Base-by-base conservation (phyloP, 371 early-diverging fungal species). In the Fennellomyces sp. region DNA sequence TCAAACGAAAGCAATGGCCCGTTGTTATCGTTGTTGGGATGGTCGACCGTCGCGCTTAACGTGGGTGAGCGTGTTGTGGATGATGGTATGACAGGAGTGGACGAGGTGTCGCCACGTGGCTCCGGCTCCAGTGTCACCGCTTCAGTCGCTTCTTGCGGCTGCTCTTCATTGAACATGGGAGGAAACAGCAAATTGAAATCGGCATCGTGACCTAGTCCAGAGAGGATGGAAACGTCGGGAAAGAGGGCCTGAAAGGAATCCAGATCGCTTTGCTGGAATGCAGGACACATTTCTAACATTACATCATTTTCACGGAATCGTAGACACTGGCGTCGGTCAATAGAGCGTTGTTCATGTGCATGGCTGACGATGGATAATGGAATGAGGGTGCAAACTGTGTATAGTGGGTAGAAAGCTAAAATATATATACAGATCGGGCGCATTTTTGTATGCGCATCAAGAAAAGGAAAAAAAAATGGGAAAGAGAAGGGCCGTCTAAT, bases 1-100 rank as follows among this genome's bases (percentile, higher is more conserved):
- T 75, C 71, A 65, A 74, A 78, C 1, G 78, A 78, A 0, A 73
- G 56, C 1, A 74, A 49, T 19, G 38, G 48, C 8, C 58, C 58
- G 1, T 25, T 25, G 25, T 3, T 52, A 30, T 31, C 51, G 21
- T 19, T 19, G n/a, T 45, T 23, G 5, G 21, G n/a, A n/a, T n/a
- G n/a, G n/a, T n/a, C n/a, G n/a, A n/a, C n/a, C n/a, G 27, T 49
- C 49, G 27, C 27, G 27, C 19, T 23, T 15, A 49, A 25, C 23
- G 49, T 25, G 21, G 49, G 23, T 49, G 49, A 27, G 6, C 26
- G 15, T 49, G 49, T 25, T 19, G 7, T 27, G 7, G 49, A 11
- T 27, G 15, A n/a, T n/a, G n/a, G n/a, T n/a, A 5, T 45, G 23
- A 21, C 21, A 4, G 19, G 45, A 45, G 45, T 45, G 45, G 45